Base-by-base conservation (phyloP, 768 basidiomycete species). In the Mycena leptocephala region DNA sequence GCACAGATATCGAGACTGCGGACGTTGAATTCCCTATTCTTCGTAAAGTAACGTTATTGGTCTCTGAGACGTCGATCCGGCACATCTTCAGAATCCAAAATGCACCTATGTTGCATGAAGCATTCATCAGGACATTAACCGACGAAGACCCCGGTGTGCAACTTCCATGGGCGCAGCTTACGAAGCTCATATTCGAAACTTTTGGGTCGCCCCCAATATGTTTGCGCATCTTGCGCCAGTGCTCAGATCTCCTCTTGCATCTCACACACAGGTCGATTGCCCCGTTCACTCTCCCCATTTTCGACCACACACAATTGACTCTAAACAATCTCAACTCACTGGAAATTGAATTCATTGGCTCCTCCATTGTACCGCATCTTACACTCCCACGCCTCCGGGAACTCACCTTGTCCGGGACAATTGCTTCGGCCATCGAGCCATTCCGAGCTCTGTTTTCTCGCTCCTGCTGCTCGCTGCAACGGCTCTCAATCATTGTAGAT, bases 121-220 rank as follows among this genome's bases (percentile, higher is more conserved):
- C 28, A 22, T 22, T 32, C 39, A 3, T 69, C 39, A 32, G 3
- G 24, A 26, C 32, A 3, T n/a, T n/a, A n/a, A 10, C 16, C 24
- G 7, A 10, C 35, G 20, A 18, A 43, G 9, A 4, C 41, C 4
- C 9, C 4, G n/a, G n/a, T n/a, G 18, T 53, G 30, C 69, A 18
- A 16, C 56, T 70, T 33, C 69, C 69, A 4, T 70, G 56, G 56
- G 43, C 30, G 41, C 69, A 62, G 69, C 56, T 70, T 30, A 33
- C 41, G 26, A 43, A 2, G 9, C 56, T 70, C 30, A 35, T 3
- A 24, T 3, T 70, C 46, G 9, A 46, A 4, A 70, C 58, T 4
- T 46, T 43, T 3, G 32, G 22, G 5, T 10, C 2, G 2, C 11
- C 43, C 22, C 20, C 56, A 26, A 33, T 11, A 18, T 61, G 58